These are phyloP conservation scores for Aspergillus udagawae DNA, from an alignment of 2,329 filamentous ascomycete genomes.

Conservation along the genomic window DNA sequence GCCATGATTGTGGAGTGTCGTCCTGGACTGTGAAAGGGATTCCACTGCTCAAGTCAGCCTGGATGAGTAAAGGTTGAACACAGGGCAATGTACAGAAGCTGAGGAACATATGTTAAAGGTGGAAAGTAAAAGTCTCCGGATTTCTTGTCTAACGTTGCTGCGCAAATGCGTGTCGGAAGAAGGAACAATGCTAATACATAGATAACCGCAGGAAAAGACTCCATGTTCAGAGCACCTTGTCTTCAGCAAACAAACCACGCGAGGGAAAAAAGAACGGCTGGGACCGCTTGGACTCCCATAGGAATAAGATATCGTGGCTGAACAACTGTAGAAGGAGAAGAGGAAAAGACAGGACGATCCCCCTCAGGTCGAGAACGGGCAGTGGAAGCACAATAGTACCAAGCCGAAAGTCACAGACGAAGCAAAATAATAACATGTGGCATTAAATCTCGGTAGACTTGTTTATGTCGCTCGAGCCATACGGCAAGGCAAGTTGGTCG, in stretches of 20 bases:
- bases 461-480: not conserved
- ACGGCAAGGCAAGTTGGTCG: not conserved
- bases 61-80: not conserved
- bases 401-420: not conserved
- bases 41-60: conserved; percentile 10
- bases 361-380: not conserved
- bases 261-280: not conserved
- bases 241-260: not conserved
- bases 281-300: not conserved
- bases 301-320: not conserved
- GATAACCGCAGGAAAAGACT: not conserved
- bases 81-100: not conserved
- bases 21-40: conserved; percentile 18
- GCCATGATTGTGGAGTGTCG: conserved; percentile 16
- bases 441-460: not conserved
- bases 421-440: not conserved
- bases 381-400: not conserved
- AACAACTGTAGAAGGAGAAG: not conserved
- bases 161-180: not conserved
- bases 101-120: not conserved
- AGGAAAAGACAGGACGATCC: not conserved
- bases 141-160: not conserved
- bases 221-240: not conserved
- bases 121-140: not conserved
- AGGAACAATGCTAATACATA: not conserved